Evolutionary conservation across 371 early-diverging fungal genomes (phyloP), one percentile per base, ranked within the genome.

Genomic region (Syncephalastrum sp.): DNA sequence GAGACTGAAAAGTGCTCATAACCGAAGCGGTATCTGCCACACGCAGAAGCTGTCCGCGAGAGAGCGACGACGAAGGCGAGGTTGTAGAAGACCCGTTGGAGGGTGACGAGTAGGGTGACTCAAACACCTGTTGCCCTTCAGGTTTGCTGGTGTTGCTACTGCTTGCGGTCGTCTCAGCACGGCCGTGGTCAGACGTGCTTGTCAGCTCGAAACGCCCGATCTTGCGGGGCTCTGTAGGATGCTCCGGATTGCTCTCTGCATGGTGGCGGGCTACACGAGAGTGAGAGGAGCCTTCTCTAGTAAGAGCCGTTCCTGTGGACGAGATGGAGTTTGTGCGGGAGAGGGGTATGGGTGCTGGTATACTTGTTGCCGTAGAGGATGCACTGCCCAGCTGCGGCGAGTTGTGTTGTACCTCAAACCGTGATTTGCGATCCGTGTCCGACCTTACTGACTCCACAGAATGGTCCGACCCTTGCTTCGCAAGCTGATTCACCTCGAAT

Each of bases 151-250:
- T 25, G 16, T 50, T 12, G 19, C 7, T 12, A 16, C 45, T 14
- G 5, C 3, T 16, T 33, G 41, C 33, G 38, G 41, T 47, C 46
- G 23, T 7, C 3, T 47, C 29, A 24, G 41, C 41, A 21, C 25
- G 24, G 27, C 15, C 24, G 25, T 42, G n/a, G 33, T 21, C 45
- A 8, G 33, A 19, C 5, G 38, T 10, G 29, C 55, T 48, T 13
- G 59, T 64, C 2, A 68, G 21, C 42, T 70, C 71, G 48, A 70
- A 70, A 51, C 71, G 29, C 13, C 70, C 71, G 23, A 61, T 49
- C 41, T 67, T 70, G 53, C 61, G 57, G 0, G 54, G 56, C 54
- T 70, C 71, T 21, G 33, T 25, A 54, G 21, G 42, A 13, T 41
- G 54, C 15, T 25, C 47, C 45, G 50, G 25, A 16, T 56, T 47